Evolutionary conservation across 768 basidiomycete genomes (phyloP), one percentile per base, ranked within the genome.

Genomic region (Obba rivulosa): DNA sequence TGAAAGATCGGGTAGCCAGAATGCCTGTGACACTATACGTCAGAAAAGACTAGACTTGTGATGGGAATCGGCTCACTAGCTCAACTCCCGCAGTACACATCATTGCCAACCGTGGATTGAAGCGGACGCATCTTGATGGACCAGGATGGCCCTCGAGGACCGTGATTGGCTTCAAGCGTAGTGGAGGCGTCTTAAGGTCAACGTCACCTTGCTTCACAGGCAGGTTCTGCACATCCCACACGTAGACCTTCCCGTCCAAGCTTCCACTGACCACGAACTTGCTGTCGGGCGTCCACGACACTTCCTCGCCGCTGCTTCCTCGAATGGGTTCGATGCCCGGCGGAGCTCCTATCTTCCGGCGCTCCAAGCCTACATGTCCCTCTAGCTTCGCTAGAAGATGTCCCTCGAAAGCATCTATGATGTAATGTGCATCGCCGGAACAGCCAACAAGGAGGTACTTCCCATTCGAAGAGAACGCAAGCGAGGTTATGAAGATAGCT

Each of bases 281-380:
- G 66, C 92, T 92, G 64, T 99, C 95, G 0, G 92, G 89, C 2
- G 90, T 93, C 91, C 92, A 98, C 10, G 79, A 78, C 3, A 94
- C 86, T 69, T 98, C 96, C 63, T 97, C 92, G 11, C 94, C 91
- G 51, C 92, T 94, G 48, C 78, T 81, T 2, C 92, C 93, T 55
- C 85, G 83, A 14, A 73, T 62, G 45, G 90, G 81, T 64, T 84
- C 76, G 57, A 90, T 83, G 46, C 68, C 77, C 16, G 71, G 58
- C 43, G 69, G 81, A 35, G 63, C 65, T 34, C 86, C 74, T 13
- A 31, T 31, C 13, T 13, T 31, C 13, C 28, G 28, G 13, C 28
- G 28, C 66, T 94, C 94, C 25, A 98, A 68, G 2, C 92, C 94
- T 2, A 75, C 66, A 57, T 89, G 87, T 0, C 93, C 94, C 60